Conservation (phyloP, 768 basidiomycete species). For the Sporobolomyces roseus region DNA sequence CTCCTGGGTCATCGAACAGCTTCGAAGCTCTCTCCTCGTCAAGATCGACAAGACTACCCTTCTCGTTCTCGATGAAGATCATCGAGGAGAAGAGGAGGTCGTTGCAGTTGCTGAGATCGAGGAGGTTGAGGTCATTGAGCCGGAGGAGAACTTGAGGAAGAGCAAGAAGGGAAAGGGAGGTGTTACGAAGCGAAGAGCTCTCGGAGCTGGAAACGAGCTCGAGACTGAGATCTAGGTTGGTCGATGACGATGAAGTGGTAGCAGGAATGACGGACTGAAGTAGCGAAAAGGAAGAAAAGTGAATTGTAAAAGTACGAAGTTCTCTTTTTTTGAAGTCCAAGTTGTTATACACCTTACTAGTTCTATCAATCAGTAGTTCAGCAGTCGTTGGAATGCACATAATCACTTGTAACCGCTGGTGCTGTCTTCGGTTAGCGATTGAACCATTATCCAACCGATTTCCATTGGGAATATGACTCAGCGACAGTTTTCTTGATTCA, state of each 20-base stretch:
- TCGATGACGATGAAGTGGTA: not conserved
- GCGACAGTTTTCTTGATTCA: too few relatives aligned
- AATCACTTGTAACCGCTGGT: too few relatives aligned
- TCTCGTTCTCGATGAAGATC: conserved; percentile 6
- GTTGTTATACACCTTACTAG: too few relatives aligned
- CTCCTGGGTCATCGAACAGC: conserved; percentile 11
- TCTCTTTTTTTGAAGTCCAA: too few relatives aligned
- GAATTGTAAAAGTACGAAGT: too few relatives aligned
- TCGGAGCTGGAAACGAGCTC: conserved; percentile 2
- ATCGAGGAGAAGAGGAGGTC: conserved; percentile 6
- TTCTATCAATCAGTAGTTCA: too few relatives aligned
- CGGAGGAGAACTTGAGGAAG: conserved; percentile 8
- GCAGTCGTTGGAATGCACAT: too few relatives aligned
- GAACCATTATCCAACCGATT: too few relatives aligned
- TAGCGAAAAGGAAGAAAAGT: not conserved
- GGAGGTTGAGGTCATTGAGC: conserved; percentile 11
- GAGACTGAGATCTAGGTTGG: not conserved
- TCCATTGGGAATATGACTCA: too few relatives aligned
- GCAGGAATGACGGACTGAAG: not conserved
- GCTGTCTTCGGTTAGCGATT: too few relatives aligned
- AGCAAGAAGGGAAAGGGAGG: not conserved
- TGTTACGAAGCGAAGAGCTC: not conserved
- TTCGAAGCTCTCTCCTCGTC: conserved; percentile 2
- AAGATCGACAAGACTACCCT: conserved; percentile 10
- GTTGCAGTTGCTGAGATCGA: conserved; percentile 18